Evolutionary conservation across 2,329 filamentous ascomycete species (phyloP), one percentile per base, ranked within the genome.

Genomic region (Calonectria honghensis): DNA sequence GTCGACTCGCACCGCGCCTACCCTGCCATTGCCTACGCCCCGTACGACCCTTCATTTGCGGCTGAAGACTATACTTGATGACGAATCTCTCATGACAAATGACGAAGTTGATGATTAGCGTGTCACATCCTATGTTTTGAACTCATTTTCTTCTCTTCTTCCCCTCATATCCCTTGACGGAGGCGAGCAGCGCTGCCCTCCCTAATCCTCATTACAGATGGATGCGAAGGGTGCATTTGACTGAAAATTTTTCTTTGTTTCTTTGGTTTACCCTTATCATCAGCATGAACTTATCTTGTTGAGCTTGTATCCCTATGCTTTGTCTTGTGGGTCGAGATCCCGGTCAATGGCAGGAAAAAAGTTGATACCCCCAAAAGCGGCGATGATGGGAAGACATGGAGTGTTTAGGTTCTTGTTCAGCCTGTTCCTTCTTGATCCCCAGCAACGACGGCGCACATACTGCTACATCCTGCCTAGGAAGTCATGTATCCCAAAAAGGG

Each of bases 1-100:
- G 86, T 89, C 3, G 86, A 87, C 72, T 89, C 89, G 20, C 82
- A 84, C 72, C 83, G 84, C 32, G 79, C 82, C 50, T 85, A 85
- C 72, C 75, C 80, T 45, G 81, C 80, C 29, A 79, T 65, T 29
- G 39, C 78, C 61, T 79, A 82, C 70, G 82, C 82, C 48, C 78
- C 81, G 27, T 85, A 84, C 72, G 82, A 84, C 32, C 82, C 81
- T 29, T 70, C 77, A 16, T 81, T 82, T 73, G 76, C 79, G 35
- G 74, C 76, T 59, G 79, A 80, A 39, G 78, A 81, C 68, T 84
- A 80, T 70, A 82, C 82, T 77, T 84, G 79, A 84, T 78, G 76
- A 82, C 74, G 72, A 79, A 77, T 73, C 75, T 77, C 73, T 80
- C 77, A 84, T 76, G 81, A 83, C 78, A 77, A 75, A 79, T 74